These are phyloP conservation scores for Citrus unshiu DNA, from an alignment of 345 rosid genomes.

Conservation along the genomic window DNA sequence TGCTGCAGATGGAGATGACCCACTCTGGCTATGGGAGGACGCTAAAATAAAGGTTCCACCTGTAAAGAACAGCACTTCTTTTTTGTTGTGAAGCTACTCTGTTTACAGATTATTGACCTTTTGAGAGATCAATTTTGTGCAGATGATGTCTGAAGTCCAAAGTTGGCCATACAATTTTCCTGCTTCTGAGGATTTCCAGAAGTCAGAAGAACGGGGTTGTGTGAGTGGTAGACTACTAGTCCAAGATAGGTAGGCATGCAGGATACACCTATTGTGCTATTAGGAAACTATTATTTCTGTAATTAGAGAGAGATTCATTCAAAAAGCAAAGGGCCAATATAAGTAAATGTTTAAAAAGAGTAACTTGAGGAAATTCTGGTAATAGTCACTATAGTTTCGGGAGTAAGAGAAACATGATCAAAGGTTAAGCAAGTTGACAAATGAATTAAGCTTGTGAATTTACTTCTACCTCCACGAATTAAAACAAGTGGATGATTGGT, in stretches of 20 bases:
- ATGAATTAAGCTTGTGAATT: background rate
- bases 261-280: conserved; percentile 6
- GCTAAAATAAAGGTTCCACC: conserved; percentile 69
- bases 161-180: conserved; percentile 94
- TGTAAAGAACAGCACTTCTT: conserved; percentile 4
- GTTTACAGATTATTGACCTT: conserved; percentile 8
- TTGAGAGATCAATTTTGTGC: conserved; percentile 18
- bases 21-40: conserved; percentile 84
- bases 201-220: conserved; percentile 65
- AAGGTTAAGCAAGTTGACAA: background rate
- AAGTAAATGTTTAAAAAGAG: background rate
- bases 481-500: background rate
- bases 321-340: background rate
- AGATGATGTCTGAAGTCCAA: conserved; percentile 67
- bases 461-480: background rate
- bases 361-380: background rate
- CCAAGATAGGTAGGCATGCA: conserved; percentile 49
- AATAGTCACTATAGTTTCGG: background rate
- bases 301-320: background rate
- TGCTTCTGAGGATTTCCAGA: conserved; percentile 77
- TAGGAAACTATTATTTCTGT: background rate
- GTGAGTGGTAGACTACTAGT: conserved; percentile 65
- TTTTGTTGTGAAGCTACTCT: background rate
- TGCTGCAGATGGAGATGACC: conserved; percentile 45
- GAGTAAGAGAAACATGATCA: no score